Percentiles rank a stretch among this genome's conserved stretches.
Evolutionary conservation across 2,329 filamentous ascomycete species (phyloP).

Genomic region (Colletotrichum orchidophilum): DNA sequence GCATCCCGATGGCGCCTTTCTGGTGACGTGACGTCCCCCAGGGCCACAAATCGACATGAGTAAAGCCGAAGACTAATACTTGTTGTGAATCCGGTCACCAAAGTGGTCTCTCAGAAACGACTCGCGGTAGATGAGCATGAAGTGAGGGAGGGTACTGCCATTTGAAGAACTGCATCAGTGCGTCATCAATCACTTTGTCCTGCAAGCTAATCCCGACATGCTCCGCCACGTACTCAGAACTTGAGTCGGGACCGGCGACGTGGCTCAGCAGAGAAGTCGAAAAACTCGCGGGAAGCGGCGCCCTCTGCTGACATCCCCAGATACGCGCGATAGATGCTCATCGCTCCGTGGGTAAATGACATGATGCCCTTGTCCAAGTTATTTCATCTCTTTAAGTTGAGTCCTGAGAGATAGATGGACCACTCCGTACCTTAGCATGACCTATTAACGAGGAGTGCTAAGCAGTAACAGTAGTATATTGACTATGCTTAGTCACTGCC

Average conservation of each 20-base stretch:
- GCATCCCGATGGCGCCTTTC: slow-evolving; percentile 7
- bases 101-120: slow-evolving; percentile 37
- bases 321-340: slow-evolving; percentile 39
- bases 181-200: slow-evolving; percentile 35
- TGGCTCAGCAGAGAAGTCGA: neutral
- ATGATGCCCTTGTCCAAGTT: neutral
- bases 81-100: slow-evolving; percentile 23
- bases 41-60: slow-evolving; percentile 38
- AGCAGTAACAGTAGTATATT: neutral
- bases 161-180: slow-evolving; percentile 39
- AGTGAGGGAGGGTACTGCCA: slow-evolving; percentile 43
- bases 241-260: slow-evolving; percentile 17
- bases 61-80: slow-evolving; percentile 40
- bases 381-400: neutral
- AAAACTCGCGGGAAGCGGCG: neutral
- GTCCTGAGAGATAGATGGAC: neutral
- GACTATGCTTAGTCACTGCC: neutral
- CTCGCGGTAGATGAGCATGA: slow-evolving; percentile 44
- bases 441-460: neutral
- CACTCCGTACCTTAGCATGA: neutral
- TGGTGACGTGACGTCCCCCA: slow-evolving; percentile 35
- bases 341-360: slow-evolving; percentile 36
- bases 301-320: neutral
- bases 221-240: slow-evolving; percentile 33
- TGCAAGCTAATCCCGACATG: slow-evolving; percentile 39